These are phyloP conservation scores for Alternaria sp. DNA, from an alignment of 2,329 filamentous ascomycete genomes.

Conservation along the genomic window DNA sequence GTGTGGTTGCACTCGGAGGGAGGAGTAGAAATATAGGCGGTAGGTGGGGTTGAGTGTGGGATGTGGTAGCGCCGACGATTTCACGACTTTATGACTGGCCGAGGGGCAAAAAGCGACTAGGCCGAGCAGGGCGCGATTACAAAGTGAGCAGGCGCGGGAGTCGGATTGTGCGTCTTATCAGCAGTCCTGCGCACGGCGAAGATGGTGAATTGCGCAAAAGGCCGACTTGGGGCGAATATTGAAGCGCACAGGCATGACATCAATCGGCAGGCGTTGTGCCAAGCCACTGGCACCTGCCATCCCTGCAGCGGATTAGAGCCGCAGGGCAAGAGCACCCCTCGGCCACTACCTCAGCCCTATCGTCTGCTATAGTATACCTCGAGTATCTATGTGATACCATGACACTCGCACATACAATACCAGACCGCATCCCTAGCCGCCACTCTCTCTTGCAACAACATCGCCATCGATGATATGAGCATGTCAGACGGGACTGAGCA, in stretches of 20 bases:
- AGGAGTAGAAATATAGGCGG: conserved; percentile 24
- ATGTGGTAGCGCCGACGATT: conserved; percentile 12
- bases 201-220: conserved; percentile 5
- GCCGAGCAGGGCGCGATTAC: conserved; percentile 9
- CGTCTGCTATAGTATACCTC: too few relatives aligned
- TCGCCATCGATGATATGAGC: conserved; percentile 33
- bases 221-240: conserved; percentile 20
- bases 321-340: conserved; percentile 18
- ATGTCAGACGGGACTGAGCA: conserved; percentile 13
- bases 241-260: conserved; percentile 18
- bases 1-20: conserved; percentile 2
- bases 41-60: conserved; percentile 36
- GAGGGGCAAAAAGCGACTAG: conserved; percentile 25
- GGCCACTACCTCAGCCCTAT: conserved; percentile 14
- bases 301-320: conserved; percentile 22
- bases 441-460: neutral
- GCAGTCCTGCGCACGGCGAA: conserved; percentile 7
- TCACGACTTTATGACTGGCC: conserved; percentile 30
- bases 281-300: conserved; percentile 15
- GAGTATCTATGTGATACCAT: neutral
- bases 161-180: conserved; percentile 1
- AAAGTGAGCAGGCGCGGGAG: neutral
- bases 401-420: neutral
- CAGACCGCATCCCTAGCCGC: conserved; percentile 3
- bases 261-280: conserved; percentile 8